These are phyloP conservation scores for Russula sp. DNA, from an alignment of 768 basidiomycete species.

Conservation along the genomic window DNA sequence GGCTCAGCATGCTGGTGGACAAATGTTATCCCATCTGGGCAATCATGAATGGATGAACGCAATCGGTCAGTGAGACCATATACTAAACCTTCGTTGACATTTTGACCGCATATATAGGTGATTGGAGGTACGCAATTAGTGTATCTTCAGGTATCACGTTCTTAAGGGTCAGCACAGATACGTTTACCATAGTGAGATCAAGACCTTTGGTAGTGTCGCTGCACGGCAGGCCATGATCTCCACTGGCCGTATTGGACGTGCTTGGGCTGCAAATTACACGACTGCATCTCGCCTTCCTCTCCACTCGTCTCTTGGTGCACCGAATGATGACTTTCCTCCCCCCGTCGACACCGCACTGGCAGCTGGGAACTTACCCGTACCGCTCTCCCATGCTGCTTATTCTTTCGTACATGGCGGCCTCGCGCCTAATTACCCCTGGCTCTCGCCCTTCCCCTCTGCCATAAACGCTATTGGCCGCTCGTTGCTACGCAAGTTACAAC, in stretches of 20 bases:
- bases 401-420: conserved; percentile 95
- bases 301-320: conserved; percentile 59
- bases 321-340: conserved; percentile 45
- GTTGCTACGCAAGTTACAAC: conserved; percentile 66
- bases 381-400: conserved; percentile 69
- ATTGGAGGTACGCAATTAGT: conserved; percentile 60
- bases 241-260: conserved; percentile 66
- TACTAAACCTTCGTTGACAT: conserved; percentile 4
- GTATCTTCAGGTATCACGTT: neutral
- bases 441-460: conserved; percentile 74
- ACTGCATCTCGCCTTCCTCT: conserved; percentile 75
- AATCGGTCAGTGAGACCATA: conserved; percentile 42
- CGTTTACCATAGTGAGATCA: conserved; percentile 73
- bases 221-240: conserved; percentile 68
- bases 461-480: conserved; percentile 73
- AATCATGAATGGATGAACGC: conserved; percentile 98
- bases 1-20: conserved; percentile 61
- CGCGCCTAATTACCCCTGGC: conserved; percentile 62
- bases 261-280: conserved; percentile 84
- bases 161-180: conserved; percentile 44
- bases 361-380: conserved; percentile 24
- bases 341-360: conserved; percentile 34
- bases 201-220: conserved; percentile 68
- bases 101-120: conserved; percentile 40
- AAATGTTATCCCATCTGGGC: conserved; percentile 71